Evolutionary conservation across 148 eudicot species (phyloP), one percentile per base, ranked within the genome.

Genomic region (Rhododendron henanense): DNA sequence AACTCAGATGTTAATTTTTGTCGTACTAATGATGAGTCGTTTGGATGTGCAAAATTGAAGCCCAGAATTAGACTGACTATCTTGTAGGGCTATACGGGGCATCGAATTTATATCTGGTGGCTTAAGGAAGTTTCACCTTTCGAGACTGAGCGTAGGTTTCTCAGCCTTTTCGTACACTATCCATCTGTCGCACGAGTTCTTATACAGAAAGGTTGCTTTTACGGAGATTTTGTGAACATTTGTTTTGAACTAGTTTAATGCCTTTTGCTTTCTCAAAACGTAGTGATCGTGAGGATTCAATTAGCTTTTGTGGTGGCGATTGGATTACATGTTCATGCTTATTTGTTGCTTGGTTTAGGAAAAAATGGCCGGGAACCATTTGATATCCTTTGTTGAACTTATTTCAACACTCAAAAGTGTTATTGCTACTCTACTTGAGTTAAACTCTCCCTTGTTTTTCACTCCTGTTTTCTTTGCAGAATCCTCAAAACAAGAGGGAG

Each of bases 401-500:
- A 77, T 13, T 78, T 78, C 51, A 78, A 23, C 21, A 15, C 28
- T 19, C 53, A 44, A 10, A 13, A 10, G n/a, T 44, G 31, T 78
- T 23, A 41, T 19, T 19, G 5, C 11, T 7, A 19, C 50, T 77
- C 50, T 37, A 14, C 23, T 41, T 44, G 16, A 2, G 11, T 39
- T 39, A 44, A 13, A 9, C 53, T 13, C 31, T 1, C 1, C 21
- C 28, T 79, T 86, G 21, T 10, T 19, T 44, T 25, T 61, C 4
- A 45, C 35, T 67, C 41, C 77, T 19, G 41, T 39, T 21, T 71
- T 81, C 55, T 79, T 61, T 87, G 84, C 93, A 94, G 94, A 90
- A 93, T 86, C 94, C 97, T 45, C 73, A 79, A 28, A 88, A 94
- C 86, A 94, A 89, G 89, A 93, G 47, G 79, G 90, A 89, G 84